These are phyloP conservation scores for Podospora sp. DNA, from an alignment of 495 filamentous ascomycete genomes.

Conservation along the genomic window DNA sequence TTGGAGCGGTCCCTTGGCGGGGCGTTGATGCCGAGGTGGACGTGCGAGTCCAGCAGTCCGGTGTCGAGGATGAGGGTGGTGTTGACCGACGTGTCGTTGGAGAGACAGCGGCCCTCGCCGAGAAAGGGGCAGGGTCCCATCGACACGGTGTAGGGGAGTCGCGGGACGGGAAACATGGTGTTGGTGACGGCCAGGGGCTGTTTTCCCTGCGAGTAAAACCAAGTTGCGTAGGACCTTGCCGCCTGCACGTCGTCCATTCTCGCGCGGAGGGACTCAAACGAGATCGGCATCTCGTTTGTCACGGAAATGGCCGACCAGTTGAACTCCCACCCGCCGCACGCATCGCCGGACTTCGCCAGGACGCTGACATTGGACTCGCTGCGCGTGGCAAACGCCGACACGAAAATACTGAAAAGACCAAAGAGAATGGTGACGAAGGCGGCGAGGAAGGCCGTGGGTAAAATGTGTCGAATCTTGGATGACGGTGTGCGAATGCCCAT, in stretches of 20 bases:
- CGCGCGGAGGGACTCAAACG: conserved; percentile 2
- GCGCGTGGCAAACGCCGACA: conserved; percentile 16
- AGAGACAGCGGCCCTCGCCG: conserved; percentile 9
- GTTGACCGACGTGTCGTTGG: conserved; percentile 13
- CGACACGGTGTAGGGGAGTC: conserved; percentile 4
- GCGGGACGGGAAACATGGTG: conserved; percentile 15
- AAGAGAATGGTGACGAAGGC: conserved; percentile 10
- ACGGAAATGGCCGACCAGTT: conserved; percentile 14
- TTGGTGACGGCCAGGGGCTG: conserved; percentile 18
- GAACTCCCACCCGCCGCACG: conserved; percentile 17
- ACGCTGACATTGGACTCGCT: conserved; percentile 17
- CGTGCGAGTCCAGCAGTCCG: conserved; percentile 13
- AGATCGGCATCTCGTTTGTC: neutral
- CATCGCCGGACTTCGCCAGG: conserved; percentile 4
- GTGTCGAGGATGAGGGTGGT: conserved; percentile 10
- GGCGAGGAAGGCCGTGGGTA: neutral
- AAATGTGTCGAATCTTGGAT: neutral
- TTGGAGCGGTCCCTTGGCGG: conserved; percentile 11
- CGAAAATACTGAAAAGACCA: conserved; percentile 12
- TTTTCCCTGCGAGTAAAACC: conserved; percentile 18
- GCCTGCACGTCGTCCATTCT: conserved; percentile 8
- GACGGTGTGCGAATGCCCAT: neutral
- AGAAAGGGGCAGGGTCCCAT: conserved; percentile 12
- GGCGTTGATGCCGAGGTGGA: conserved; percentile 20
- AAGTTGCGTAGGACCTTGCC: conserved; percentile 13